Percentiles rank a stretch among this genome's conserved stretches.
phyloP scores from a whole-genome alignment of 1,284 basidiomycete genomes.

The Moniliophthora roreri region DNA sequence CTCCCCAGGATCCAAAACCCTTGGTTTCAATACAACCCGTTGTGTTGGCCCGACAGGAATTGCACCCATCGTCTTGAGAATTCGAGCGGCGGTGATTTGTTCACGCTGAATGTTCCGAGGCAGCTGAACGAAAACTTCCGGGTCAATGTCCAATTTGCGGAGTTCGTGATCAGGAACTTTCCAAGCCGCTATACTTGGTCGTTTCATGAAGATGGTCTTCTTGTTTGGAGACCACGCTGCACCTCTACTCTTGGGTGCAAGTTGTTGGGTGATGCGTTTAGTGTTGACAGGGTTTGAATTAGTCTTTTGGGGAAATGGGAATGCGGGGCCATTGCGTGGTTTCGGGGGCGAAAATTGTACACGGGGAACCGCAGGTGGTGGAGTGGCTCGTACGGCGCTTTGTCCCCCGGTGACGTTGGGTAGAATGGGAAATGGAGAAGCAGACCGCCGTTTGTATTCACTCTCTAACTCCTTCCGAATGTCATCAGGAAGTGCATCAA shows the following conservation, averaged over 20 bases:
- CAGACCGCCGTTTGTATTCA: constrained; percentile 62
- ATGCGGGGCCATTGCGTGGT: constrained; percentile 14
- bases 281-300: constrained; percentile 39
- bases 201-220: constrained; percentile 21
- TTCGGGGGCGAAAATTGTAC: background rate
- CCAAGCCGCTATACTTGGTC: constrained; percentile 27
- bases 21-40: constrained; percentile 55
- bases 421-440: constrained; percentile 37
- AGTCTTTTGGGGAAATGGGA: constrained; percentile 14
- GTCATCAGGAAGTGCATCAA: constrained; percentile 70
- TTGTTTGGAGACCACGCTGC: constrained; percentile 45
- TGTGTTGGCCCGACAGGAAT: constrained; percentile 37
- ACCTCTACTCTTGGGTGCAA: constrained; percentile 49
- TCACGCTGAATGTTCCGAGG: constrained; percentile 73
- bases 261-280: constrained; percentile 60
- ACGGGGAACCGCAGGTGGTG: background rate
- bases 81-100: constrained; percentile 59
- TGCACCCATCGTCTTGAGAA: constrained; percentile 44
- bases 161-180: constrained; percentile 50
- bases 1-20: constrained; percentile 34
- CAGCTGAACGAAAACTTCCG: constrained; percentile 63
- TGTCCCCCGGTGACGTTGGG: background rate
- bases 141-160: constrained; percentile 65
- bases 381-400: constrained; percentile 4
- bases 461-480: constrained; percentile 68